Base-by-base conservation (phyloP, 2,329 filamentous ascomycete genomes). In the Penicillium sp. region DNA sequence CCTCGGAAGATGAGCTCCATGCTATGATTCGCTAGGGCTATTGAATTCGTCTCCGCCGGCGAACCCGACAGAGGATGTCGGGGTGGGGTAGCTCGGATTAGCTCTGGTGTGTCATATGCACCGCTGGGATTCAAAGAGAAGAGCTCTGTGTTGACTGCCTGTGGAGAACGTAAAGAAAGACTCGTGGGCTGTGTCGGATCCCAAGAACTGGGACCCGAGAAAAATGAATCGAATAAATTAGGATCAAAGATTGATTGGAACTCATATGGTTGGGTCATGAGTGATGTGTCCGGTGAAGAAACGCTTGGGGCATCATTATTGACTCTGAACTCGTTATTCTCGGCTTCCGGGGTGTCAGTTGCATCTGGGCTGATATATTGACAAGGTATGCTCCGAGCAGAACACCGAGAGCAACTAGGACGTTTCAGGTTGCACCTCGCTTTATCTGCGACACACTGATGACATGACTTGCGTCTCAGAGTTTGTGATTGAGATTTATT, bases 1-100 rank as follows among this genome's bases (percentile, higher is more conserved):
- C 72, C 65, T 46, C 73, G 67, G 16, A 75, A 65, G 7, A 77
- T 57, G 0, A 67, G 66, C 53, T 72, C 60, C 68, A 73, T 72
- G 44, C 69, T 74, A 34, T 74, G 53, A 15, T 50, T 50, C 8
- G 46, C 53, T 6, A 55, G 27, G 4, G 46, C 46, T 10, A 31
- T 16, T 11, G 53, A 50, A 15, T 38, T 44, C 5, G 31, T 39
- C 2, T 50, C 45, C 15, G 38, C 10, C 4, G 40, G 23, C 8
- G 15, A 43, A n/a, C 8, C 8, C 2, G 40, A 10, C 15, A 10
- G 15, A 43, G 16, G 11, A 10, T 16, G 5, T 40, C 33, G 46
- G 5, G 16, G 19, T 27, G 21, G 25, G 46, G n/a, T 36, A 11
- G 15, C 31, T 38, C 31, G 46, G 16, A 27, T 36, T 8, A 49